Conservation (phyloP, 2,329 filamentous ascomycete species). For the Diaporthe citri region DNA sequence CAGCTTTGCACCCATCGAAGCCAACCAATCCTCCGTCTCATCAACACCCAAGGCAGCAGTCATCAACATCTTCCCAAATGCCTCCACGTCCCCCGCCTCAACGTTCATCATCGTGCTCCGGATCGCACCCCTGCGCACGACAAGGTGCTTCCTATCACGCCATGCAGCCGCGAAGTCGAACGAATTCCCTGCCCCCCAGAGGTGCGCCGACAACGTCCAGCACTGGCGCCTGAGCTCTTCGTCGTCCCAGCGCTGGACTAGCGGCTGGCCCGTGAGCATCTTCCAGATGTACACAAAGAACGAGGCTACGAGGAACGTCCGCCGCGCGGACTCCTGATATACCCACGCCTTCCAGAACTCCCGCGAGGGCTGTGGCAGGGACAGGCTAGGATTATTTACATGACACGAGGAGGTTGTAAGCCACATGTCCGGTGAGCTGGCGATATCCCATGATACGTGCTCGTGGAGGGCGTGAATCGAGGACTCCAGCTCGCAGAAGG, state of each 20-base stretch:
- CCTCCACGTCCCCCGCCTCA: constrained; percentile 42
- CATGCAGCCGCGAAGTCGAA: constrained; percentile 55
- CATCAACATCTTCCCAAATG: constrained; percentile 44
- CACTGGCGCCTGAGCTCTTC: constrained; percentile 49
- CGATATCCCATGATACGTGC: constrained; percentile 50
- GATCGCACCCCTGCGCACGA: constrained; percentile 48
- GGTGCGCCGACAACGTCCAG: constrained; percentile 54
- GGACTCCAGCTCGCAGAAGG: constrained; percentile 49
- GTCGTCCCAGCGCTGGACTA: constrained; percentile 46
- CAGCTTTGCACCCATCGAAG: constrained; percentile 32
- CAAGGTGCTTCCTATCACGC: constrained; percentile 51
- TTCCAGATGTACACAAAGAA: constrained; percentile 58
- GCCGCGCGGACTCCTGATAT: constrained; percentile 65
- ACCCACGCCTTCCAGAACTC: constrained; percentile 65
- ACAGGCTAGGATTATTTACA: constrained; percentile 38
- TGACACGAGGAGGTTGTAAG: background rate
- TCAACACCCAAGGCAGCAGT: constrained; percentile 43
- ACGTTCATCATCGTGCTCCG: constrained; percentile 37
- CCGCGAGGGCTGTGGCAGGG: constrained; percentile 55
- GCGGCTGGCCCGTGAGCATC: constrained; percentile 46
- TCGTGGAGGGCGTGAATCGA: constrained; percentile 50
- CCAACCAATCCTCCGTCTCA: constrained; percentile 43
- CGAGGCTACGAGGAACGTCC: constrained; percentile 60
- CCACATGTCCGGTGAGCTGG: background rate
- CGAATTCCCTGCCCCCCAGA: constrained; percentile 54